Evolutionary conservation across 169 alveolate species (phyloP), one percentile per base, ranked within the genome.

Genomic region (Babesia sp.): DNA sequence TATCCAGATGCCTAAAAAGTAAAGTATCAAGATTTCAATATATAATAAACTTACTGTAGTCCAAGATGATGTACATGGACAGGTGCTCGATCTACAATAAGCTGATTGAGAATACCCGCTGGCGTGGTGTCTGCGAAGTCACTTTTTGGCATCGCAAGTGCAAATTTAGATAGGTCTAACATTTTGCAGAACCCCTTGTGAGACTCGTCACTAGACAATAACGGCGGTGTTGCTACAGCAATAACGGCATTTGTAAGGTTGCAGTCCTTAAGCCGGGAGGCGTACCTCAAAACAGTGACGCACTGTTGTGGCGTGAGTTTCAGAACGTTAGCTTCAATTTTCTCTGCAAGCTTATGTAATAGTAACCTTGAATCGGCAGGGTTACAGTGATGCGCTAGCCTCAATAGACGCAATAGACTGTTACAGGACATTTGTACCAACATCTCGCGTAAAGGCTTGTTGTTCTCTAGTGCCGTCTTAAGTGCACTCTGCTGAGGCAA

Each of bases 151-250:
- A 69, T 16, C 8, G 28, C 9, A 28, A 69, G 41, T 6, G 57
- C 59, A 14, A 24, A 69, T 29, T 69, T 69, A 0, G 79, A 69
- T 14, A 69, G 24, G 31, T 69, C 71, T 9, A 69, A 45, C 70
- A 69, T 9, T 31, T 16, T 54, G 34, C 24, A 28, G 34, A 56
- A 69, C 28, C 70, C 57, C 45, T 69, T 69, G 59, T 64, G 74
- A 2, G 53, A 36, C 24, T 64, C 74, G n/a, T 34, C 34, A 18
- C 56, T 3, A n/a, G 7, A 5, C 34, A 69, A 31, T 22, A 69
- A 20, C 31, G 20, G 55, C 41, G 79, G 79, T 2, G 28, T 33
- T 0, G 50, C 12, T 9, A 54, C 57, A 12, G 57, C 44, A n/a
- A 69, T 24, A 4, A 69, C 59, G 44, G 79, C 70, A 33, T 69